Base-by-base conservation (phyloP, 2,329 filamentous ascomycete genomes). In the Paecilomyces fulvus region DNA sequence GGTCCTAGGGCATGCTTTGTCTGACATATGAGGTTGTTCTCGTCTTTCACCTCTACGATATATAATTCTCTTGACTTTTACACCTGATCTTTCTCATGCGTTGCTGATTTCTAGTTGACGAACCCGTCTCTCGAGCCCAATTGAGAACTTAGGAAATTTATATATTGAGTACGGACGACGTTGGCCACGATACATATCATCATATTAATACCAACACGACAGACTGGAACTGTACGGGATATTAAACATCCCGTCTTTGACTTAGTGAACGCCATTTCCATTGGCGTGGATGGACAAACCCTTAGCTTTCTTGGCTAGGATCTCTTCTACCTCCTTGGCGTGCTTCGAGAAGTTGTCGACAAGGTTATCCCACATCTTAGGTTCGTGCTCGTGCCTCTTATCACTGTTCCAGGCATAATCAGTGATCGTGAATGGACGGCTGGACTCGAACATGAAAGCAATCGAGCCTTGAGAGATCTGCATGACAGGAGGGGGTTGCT, bases 301-400 rank as follows among this genome's bases (percentile, higher is more conserved):
- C 54, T 65, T 60, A 1, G 58, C 60, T 54, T 63, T 68, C 55
- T 70, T 68, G 0, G 66, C 67, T 58, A 80, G 56, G 54, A 79
- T 72, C 60, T 70, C 73, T 54, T 79, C 73, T 10, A 80, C 69
- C 61, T 79, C 77, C 25, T 78, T 71, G 20, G 71, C 68, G 59
- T 80, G 74, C 51, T 64, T 69, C 0, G 73, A 76, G 58, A 82
- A 81, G 61, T 80, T 79, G 61, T 80, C 79, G 1, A 82, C 77
- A 8, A 82, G 66, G 54, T 74, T 70, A 64, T 82, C 79, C 79
- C 79, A 82, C 79, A 81, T 78, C 61, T 73, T 77, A 0, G 75
- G 75, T 54, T 79, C 75, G 56, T 78, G 76, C 58, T 77, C 76
- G 56, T 77, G 72, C 54, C 72, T 72, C 60, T 78, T 69, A 6